Evolutionary conservation across 257 asterid species (phyloP).

Genomic region (Ballota nigra): DNA sequence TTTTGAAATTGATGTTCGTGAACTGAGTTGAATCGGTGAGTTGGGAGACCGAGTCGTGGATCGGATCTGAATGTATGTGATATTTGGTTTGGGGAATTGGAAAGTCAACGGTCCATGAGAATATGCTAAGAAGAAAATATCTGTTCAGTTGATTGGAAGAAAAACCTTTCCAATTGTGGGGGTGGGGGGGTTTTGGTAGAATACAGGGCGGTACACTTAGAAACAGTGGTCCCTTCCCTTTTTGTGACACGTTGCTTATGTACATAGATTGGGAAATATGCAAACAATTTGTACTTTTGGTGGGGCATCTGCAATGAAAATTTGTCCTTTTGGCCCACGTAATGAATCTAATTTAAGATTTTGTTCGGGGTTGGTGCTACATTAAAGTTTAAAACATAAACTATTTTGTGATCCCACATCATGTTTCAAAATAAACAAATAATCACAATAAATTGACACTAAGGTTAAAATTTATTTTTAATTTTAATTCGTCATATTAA

Average conservation of each 20-base stretch:
- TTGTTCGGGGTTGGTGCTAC: neutral
- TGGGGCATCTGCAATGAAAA: neutral
- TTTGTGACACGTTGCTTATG: conserved; percentile 22
- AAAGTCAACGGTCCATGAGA: conserved; percentile 33
- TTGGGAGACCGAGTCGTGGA: conserved; percentile 6
- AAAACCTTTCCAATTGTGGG: neutral
- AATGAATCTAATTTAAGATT: neutral
- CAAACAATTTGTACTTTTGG: neutral
- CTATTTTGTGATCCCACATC: neutral
- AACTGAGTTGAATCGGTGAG: neutral
- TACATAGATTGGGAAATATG: neutral
- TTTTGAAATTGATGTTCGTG: neutral
- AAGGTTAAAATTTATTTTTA: too few relatives aligned
- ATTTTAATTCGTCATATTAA: too few relatives aligned
- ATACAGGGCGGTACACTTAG: neutral
- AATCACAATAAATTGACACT: too few relatives aligned
- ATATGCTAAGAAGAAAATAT: conserved; percentile 25
- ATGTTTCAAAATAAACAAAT: neutral
- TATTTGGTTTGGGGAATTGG: conserved; percentile 26
- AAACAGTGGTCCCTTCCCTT: conserved; percentile 4
- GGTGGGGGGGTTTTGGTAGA: neutral
- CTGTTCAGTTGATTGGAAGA: conserved; percentile 6
- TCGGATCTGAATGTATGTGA: conserved; percentile 31
- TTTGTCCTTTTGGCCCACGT: neutral
- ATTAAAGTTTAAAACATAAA: neutral